phyloP scores from a whole-genome alignment of 495 filamentous ascomycete genomes.

The Poronia punctata region DNA sequence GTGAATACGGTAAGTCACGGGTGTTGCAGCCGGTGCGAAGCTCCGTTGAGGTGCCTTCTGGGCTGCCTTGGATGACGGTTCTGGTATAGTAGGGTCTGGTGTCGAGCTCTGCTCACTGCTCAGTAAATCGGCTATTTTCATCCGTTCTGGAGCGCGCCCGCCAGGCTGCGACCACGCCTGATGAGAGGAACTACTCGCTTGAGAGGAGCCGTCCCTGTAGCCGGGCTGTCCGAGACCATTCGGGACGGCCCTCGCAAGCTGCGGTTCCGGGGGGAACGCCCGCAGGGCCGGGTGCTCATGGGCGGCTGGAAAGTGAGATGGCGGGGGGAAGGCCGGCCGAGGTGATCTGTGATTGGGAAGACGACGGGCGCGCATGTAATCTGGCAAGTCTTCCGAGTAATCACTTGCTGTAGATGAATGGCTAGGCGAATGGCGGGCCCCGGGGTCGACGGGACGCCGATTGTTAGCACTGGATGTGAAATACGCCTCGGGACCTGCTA shows the following conservation, averaged over 20 bases:
- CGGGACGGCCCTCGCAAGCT: slow-evolving; percentile 10
- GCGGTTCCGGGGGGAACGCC: too few species aligned
- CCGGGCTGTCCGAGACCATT: slow-evolving; percentile 15
- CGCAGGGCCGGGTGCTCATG: slow-evolving; percentile 8
- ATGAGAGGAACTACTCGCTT: slow-evolving; percentile 9
- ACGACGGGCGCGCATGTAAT: slow-evolving; percentile 15
- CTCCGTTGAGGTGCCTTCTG: slow-evolving; percentile 20
- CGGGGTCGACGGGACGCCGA: slow-evolving; percentile 27
- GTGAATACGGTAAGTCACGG: slow-evolving; percentile 39
- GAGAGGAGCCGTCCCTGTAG: slow-evolving; percentile 12
- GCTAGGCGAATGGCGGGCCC: slow-evolving; percentile 24
- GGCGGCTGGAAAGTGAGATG: slow-evolving; percentile 10
- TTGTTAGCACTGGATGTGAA: slow-evolving; percentile 13
- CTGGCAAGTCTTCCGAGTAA: slow-evolving; percentile 29
- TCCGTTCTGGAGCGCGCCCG: slow-evolving; percentile 26
- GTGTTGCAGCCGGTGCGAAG: slow-evolving; percentile 4
- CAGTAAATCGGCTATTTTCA: slow-evolving; percentile 41
- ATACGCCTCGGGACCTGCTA: slow-evolving; percentile 26
- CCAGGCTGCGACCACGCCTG: slow-evolving; percentile 18
- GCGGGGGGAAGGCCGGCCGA: slow-evolving; percentile 11
- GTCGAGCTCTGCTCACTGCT: slow-evolving; percentile 24
- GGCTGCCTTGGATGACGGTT: slow-evolving; percentile 15
- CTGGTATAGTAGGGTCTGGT: background rate
- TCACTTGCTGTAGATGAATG: slow-evolving; percentile 30
- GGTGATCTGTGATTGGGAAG: slow-evolving; percentile 10